Conservation (phyloP, 208 protist genomes). For the Trichomonas tenax region DNA sequence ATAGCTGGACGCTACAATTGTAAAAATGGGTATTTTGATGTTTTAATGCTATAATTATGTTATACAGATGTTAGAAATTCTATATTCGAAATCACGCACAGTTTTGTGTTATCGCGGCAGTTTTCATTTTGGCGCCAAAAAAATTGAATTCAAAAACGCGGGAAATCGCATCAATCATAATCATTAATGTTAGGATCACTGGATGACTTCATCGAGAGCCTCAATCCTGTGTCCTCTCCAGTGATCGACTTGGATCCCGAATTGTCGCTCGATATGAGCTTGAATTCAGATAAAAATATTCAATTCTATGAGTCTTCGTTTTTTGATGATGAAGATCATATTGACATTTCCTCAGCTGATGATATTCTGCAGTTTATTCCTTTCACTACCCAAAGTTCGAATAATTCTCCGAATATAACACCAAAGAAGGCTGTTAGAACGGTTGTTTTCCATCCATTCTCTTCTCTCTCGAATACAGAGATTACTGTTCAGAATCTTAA, state of each 20-base stretch:
- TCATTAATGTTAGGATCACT: neutral
- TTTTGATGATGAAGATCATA: neutral
- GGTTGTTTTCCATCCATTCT: neutral
- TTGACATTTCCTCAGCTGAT: neutral
- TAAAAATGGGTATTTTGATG: no score
- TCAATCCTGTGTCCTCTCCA: neutral
- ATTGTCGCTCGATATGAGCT: neutral
- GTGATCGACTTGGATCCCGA: neutral
- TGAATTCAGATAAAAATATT: neutral
- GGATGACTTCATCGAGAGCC: neutral
- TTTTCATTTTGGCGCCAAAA: neutral
- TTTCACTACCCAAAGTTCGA: neutral
- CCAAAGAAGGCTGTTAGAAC: neutral
- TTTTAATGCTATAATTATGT: no score
- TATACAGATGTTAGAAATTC: no score
- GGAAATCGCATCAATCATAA: neutral
- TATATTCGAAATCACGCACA: no score
- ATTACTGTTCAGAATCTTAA: neutral
- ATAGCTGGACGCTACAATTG: no score
- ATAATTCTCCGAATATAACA: neutral
- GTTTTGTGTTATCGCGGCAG: no score
- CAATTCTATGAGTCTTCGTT: neutral
- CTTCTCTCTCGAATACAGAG: neutral
- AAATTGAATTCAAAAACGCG: neutral
- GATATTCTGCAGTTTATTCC: neutral